These are phyloP conservation scores for Penicillium sp. DNA, from an alignment of 2,329 filamentous ascomycete species.

Conservation along the genomic window DNA sequence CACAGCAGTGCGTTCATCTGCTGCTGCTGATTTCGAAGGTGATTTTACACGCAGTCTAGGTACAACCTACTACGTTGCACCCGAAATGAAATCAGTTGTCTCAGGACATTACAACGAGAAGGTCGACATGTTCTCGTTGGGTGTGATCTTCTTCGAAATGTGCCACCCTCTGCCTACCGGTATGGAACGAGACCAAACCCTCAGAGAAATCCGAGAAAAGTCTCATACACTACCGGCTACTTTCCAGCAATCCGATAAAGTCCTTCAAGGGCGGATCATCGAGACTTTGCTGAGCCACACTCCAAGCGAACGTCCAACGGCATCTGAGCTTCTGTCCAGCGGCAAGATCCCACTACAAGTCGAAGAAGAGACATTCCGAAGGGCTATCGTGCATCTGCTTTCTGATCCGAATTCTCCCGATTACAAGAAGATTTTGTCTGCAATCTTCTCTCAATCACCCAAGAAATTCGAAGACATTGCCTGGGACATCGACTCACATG, in stretches of 20 bases:
- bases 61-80: slow-evolving; percentile 90
- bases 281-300: slow-evolving; percentile 78
- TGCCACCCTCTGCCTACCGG: slow-evolving; percentile 64
- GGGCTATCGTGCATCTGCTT: slow-evolving; percentile 73
- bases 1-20: slow-evolving; percentile 41
- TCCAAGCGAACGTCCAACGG: slow-evolving; percentile 79
- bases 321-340: slow-evolving; percentile 77
- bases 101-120: slow-evolving; percentile 84
- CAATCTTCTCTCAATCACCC: slow-evolving; percentile 74
- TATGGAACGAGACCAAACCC: slow-evolving; percentile 66
- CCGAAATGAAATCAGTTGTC: slow-evolving; percentile 78
- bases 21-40: slow-evolving; percentile 38
- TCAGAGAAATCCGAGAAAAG: slow-evolving; percentile 69
- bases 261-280: slow-evolving; percentile 74
- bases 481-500: slow-evolving; percentile 69
- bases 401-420: slow-evolving; percentile 83
- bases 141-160: slow-evolving; percentile 99
- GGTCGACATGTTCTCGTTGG: slow-evolving; percentile 97
- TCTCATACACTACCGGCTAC: slow-evolving; percentile 70
- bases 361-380: slow-evolving; percentile 86
- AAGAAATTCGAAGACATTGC: slow-evolving; percentile 80
- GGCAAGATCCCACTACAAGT: slow-evolving; percentile 88
- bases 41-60: slow-evolving; percentile 60
- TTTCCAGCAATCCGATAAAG: slow-evolving; percentile 70
- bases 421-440: slow-evolving; percentile 85